phyloP scores from a whole-genome alignment of 176 grass and related monocot species.

The Cymbopogon citratus region DNA sequence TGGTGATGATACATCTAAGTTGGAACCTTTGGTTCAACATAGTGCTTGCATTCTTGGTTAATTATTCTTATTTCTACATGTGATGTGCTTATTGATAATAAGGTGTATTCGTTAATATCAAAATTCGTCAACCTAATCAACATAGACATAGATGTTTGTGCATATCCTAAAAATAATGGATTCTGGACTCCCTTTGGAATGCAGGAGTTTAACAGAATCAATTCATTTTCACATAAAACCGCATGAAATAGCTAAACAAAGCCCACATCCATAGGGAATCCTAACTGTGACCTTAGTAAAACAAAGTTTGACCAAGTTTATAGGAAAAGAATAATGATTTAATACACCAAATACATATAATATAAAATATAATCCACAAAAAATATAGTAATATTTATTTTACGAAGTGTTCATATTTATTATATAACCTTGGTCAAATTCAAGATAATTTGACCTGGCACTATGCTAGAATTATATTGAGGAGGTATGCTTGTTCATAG shows the following conservation, averaged over 20 bases:
- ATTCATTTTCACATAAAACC: neutral
- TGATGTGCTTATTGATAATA: neutral
- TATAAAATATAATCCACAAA: neutral
- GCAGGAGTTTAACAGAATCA: neutral
- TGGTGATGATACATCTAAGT: neutral
- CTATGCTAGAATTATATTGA: neutral
- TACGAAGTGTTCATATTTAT: neutral
- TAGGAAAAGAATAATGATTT: neutral
- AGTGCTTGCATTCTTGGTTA: neutral
- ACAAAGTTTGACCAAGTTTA: neutral
- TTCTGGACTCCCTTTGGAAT: neutral
- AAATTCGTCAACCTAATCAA: neutral
- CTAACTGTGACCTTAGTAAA: neutral
- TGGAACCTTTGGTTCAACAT: neutral
- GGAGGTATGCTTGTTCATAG: neutral
- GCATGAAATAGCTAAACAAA: fast-evolving
- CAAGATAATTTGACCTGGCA: neutral
- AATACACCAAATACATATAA: neutral
- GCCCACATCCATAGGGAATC: neutral
- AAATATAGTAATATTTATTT: neutral
- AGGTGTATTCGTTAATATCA: neutral
- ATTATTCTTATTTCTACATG: neutral
- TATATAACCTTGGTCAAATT: neutral
- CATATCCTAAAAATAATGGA: neutral
- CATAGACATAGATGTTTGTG: neutral